Evolutionary conservation across 2,329 filamentous ascomycete genomes (phyloP).

Genomic region (Camillea tinctor): DNA sequence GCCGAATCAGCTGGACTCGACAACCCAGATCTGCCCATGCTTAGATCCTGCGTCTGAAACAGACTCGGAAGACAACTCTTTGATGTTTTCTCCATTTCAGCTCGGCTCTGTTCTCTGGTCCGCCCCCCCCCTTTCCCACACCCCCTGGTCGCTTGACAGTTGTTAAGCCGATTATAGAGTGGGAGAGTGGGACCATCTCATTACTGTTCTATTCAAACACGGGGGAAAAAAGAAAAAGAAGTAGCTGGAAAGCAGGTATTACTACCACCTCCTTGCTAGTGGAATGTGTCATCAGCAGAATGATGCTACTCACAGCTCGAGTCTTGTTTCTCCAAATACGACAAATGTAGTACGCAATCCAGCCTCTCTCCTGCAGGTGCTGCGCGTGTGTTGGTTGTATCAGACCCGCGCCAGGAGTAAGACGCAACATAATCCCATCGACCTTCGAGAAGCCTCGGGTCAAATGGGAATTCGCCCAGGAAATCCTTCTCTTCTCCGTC

Average conservation of each 20-base stretch:
- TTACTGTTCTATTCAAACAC: not conserved
- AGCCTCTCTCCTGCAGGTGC: not conserved
- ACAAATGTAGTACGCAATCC: not conserved
- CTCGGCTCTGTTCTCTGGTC: not conserved
- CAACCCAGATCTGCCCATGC: not conserved
- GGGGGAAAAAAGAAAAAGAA: not conserved
- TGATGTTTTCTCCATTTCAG: not conserved
- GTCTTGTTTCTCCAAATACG: not conserved
- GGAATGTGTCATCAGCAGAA: not conserved
- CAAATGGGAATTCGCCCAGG: not conserved
- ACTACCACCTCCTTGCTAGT: not conserved
- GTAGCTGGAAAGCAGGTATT: not conserved
- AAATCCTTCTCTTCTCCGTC: too few relatives aligned
- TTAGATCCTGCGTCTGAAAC: not conserved
- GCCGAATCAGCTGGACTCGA: not conserved
- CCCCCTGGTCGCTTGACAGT: not conserved
- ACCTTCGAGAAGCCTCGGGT: too few relatives aligned
- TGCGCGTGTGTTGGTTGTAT: not conserved
- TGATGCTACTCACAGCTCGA: not conserved
- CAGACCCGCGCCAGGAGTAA: not conserved
- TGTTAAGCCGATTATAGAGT: not conserved
- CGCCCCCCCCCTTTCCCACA: too few relatives aligned
- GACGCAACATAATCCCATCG: not conserved
- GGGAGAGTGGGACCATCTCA: not conserved
- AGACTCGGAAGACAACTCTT: not conserved